Percentiles rank a stretch among this genome's conserved stretches.
These are phyloP conservation scores for Cornus controversa DNA, from an alignment of 148 eudicot species.

Conservation along the genomic window DNA sequence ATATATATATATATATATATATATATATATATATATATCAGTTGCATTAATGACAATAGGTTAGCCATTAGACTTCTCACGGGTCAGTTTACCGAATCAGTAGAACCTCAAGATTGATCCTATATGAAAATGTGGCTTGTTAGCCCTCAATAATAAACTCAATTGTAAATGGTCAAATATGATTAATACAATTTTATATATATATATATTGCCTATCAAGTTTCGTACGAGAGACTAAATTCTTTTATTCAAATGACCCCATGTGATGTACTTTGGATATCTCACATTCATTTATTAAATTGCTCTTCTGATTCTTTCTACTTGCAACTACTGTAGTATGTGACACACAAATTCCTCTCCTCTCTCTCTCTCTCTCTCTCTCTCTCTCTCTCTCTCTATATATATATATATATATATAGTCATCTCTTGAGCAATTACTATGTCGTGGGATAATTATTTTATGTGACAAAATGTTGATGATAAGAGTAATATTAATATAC, in stretches of 20 bases:
- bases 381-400: too few species aligned
- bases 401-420: neutral
- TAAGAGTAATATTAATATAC: neutral
- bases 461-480: neutral
- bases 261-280: neutral
- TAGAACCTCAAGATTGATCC: too few species aligned
- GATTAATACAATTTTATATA: too few species aligned
- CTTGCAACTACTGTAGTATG: neutral
- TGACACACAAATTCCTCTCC: neutral
- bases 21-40: too few species aligned
- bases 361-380: too few species aligned
- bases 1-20: too few species aligned
- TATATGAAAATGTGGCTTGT: too few species aligned
- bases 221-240: too few species aligned
- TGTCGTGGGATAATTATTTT: neutral
- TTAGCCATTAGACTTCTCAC: too few species aligned
- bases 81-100: too few species aligned
- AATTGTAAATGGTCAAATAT: neutral
- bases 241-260: neutral
- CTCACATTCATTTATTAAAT: neutral
- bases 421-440: conserved; percentile 8
- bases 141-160: neutral
- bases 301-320: neutral
- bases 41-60: too few species aligned
- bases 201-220: too few species aligned